Evolutionary conservation across 2,329 filamentous ascomycete genomes (phyloP).

Genomic region (Graphilbum sp.): DNA sequence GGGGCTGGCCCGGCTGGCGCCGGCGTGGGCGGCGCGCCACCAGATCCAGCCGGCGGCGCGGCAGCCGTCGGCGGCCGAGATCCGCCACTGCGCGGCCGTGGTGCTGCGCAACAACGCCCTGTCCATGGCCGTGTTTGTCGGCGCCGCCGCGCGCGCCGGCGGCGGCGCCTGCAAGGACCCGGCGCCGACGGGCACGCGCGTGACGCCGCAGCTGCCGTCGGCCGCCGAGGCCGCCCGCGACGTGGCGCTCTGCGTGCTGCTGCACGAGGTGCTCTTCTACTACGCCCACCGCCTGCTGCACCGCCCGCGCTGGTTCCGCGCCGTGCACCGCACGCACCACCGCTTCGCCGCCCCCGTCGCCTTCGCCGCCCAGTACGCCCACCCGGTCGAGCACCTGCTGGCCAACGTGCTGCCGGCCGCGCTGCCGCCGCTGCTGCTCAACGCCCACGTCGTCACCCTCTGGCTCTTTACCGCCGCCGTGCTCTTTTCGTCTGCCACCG

Average conservation of each 20-base stretch:
- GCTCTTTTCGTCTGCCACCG: conserved; percentile 33
- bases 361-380: conserved; percentile 38
- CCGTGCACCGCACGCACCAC: conserved; percentile 40
- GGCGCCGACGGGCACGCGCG: conserved; percentile 14
- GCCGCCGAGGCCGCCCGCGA: conserved; percentile 21
- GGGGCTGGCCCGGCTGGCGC: conserved; percentile 25
- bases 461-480: conserved; percentile 31
- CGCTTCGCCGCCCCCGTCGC: conserved; percentile 37
- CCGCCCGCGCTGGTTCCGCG: conserved; percentile 26
- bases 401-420: conserved; percentile 35
- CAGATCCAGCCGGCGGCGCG: conserved; percentile 36
- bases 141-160: conserved; percentile 3
- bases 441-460: conserved; percentile 33
- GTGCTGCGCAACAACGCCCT: conserved; percentile 31
- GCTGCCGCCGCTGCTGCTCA: conserved; percentile 28
- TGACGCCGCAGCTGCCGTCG: conserved; percentile 21
- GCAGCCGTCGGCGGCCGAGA: conserved; percentile 28
- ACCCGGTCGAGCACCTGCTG: conserved; percentile 37
- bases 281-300: conserved; percentile 38
- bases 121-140: conserved; percentile 17
- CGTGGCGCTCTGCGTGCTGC: conserved; percentile 21
- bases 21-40: conserved; percentile 30
- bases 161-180: not conserved
- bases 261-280: conserved; percentile 38
- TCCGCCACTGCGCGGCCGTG: conserved; percentile 24